A percentile compares a stretch with the other conserved stretches of the same genome.
Conservation (phyloP, 495 filamentous ascomycete species). For the Penicillium fimorum region DNA sequence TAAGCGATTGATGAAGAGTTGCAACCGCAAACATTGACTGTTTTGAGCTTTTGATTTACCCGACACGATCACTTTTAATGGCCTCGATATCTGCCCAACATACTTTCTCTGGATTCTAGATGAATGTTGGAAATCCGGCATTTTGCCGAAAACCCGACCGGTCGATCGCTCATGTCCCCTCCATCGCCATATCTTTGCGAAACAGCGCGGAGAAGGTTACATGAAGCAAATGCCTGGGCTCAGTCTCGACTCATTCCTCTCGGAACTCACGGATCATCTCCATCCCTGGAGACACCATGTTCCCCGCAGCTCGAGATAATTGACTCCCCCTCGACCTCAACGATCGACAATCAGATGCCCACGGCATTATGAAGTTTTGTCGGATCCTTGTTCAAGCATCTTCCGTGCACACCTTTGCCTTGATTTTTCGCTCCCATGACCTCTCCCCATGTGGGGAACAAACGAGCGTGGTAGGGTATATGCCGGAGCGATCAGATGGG, state of each 20-base stretch:
- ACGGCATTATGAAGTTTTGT: neutral
- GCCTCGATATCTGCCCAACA: neutral
- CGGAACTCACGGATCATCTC: conserved; percentile 14
- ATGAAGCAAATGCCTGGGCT: neutral
- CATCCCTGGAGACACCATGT: neutral
- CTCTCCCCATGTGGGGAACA: neutral
- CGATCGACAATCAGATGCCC: conserved; percentile 19
- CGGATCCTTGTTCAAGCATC: conserved; percentile 5
- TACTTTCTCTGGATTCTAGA: neutral
- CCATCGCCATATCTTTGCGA: neutral
- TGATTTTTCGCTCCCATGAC: neutral
- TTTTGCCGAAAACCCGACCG: neutral
- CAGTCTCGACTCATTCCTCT: neutral
- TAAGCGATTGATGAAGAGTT: neutral
- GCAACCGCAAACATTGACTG: neutral
- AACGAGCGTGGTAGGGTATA: neutral
- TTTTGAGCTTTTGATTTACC: neutral
- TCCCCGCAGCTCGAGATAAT: conserved; percentile 25
- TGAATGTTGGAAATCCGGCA: neutral
- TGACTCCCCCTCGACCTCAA: conserved; percentile 12
- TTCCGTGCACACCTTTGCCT: conserved; percentile 4
- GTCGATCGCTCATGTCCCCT: neutral
- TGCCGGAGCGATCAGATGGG: neutral
- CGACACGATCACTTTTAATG: neutral
- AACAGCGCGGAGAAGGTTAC: conserved; percentile 8